Evolutionary conservation across 2,329 filamentous ascomycete genomes (phyloP), one percentile per base, ranked within the genome.

Genomic region (Phialophora expanda): DNA sequence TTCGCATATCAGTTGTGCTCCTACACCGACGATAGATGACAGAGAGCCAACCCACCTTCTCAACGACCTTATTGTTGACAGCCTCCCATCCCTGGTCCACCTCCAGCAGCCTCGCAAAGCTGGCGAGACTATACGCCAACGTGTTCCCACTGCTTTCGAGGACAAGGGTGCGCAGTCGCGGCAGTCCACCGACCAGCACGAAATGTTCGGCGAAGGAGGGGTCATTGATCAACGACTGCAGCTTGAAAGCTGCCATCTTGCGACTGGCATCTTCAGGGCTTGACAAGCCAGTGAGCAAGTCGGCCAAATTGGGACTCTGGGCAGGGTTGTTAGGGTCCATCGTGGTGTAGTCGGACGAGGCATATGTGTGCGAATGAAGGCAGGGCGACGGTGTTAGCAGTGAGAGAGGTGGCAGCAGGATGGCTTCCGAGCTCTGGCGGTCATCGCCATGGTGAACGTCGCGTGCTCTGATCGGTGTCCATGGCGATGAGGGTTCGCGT

Each of bases 181-280:
- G 85, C 70, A 98, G 84, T 3, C 95, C 95, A 64, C 93, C 93
- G 57, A 93, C 91, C 59, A 90, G 88, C 68, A 98, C 96, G 81
- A 99, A 99, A 73, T 96, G 89, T 78, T 98, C 95, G 74, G 95
- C 95, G 78, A 98, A 98, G 58, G 93, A 90, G 28, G 94, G 94
- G 79, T 99, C 95, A 76, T 93, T 94, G 79, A 99, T 97, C 69
- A 92, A 93, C 70, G 87, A 90, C 80, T 99, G 95, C 71, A 99
- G 87, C 82, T 97, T 97, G 86, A 99, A 99, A 67, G 96, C 95
- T 67, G 95, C 95, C 92, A 98, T 97, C 80, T 99, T 99, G 75
- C 93, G 92, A 72, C 92, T 89, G 64, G 92, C 93, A 83, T 99
- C 95, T 80, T 97, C 86, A 64, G 87, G 84, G 71, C 85, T 86